Base-by-base conservation (phyloP, 2,329 filamentous ascomycete genomes). In the Phaeosphaeria sp. region DNA sequence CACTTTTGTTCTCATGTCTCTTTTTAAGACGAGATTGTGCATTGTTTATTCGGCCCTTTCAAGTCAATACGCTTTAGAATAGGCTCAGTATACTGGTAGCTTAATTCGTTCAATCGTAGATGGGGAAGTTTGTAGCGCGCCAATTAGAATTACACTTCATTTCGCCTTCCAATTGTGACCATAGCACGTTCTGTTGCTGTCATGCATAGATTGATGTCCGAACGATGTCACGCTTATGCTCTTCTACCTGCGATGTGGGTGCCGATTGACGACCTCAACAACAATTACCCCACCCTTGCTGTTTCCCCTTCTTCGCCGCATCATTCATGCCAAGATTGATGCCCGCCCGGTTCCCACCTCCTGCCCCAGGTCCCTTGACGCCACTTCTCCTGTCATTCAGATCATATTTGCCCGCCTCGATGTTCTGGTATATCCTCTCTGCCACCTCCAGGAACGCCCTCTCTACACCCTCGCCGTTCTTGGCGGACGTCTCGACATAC, bases 401-500 rank as follows among this genome's bases (percentile, higher is more conserved):
- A 79, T 99, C 93, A 76, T 98, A 98, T 75, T 88, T 92, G 11
- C 95, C 95, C 1, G 92, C 92, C 81, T 97, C 92, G 61, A 99
- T 97, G 72, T 98, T 98, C 76, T 94, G 89, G 75, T 96, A 96
- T 81, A 99, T 98, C 77, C 93, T 85, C 82, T 97, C 93, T 20
- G 95, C 93, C 15, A 98, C 93, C 72, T 95, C 89, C 74, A 96
- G 85, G 72, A 99, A 99, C 1, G 95, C 95, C 66, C 89, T 86
- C 77, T 99, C 95, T 36, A 99, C 95, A 50, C 92, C 92, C 74
- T 96, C 92, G 51, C 95, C 95, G 61, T 90, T 96, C 83, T 98
- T 99, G 49, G 95, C 95, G 65, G 90, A 93, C 40, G 95, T 99
- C 82, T 99, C 95, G 61, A 98, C 92, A 75, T 98, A 98, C 74